These are phyloP conservation scores for Santalum album DNA, from an alignment of 164 flowering plant genomes.

Conservation along the genomic window DNA sequence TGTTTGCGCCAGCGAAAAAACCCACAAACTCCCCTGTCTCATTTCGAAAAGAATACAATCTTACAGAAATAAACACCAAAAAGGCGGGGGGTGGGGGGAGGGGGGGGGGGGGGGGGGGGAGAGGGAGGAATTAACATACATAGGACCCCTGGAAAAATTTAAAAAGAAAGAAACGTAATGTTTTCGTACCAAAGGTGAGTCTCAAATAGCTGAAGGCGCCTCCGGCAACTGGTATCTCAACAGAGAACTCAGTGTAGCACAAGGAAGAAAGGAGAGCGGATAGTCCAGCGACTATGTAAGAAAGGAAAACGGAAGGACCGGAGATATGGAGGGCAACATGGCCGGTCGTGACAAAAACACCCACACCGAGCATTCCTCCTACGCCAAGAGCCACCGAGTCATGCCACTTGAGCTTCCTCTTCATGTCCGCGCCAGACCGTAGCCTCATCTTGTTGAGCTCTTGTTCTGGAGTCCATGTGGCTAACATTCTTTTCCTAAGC, in stretches of 20 bases:
- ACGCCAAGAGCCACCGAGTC: slow-evolving; percentile 79
- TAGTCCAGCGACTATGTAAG: slow-evolving; percentile 69
- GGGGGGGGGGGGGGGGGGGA: too few relatives aligned
- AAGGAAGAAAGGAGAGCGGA: slow-evolving; percentile 88
- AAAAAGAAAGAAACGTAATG: too few relatives aligned
- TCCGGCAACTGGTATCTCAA: slow-evolving; percentile 86
- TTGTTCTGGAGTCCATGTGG: slow-evolving; percentile 71
- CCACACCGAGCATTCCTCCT: slow-evolving; percentile 96
- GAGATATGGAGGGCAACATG: slow-evolving; percentile 38
- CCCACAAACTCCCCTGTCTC: slow-evolving; percentile 71
- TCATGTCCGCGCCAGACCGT: slow-evolving; percentile 87
- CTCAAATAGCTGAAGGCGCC: slow-evolving; percentile 93
- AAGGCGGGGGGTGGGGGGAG: too few relatives aligned
- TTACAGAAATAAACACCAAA: too few relatives aligned
- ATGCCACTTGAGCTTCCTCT: slow-evolving; percentile 67
- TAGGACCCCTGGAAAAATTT: too few relatives aligned
- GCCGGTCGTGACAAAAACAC: slow-evolving; percentile 89
- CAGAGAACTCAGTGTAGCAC: slow-evolving; percentile 89
- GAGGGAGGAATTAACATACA: too few relatives aligned
- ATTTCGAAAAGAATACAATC: slow-evolving; percentile 1
- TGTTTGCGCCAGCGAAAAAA: slow-evolving; percentile 68
- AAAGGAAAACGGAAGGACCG: slow-evolving; percentile 80
- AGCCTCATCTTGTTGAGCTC: slow-evolving; percentile 63
- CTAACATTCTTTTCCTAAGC: slow-evolving; percentile 57
- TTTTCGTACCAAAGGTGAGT: slow-evolving; percentile 64